A percentile compares a stretch with the other conserved stretches of the same genome.
Conservation (phyloP, 2,329 filamentous ascomycete species). For the Apiospora rasikravindrae region DNA sequence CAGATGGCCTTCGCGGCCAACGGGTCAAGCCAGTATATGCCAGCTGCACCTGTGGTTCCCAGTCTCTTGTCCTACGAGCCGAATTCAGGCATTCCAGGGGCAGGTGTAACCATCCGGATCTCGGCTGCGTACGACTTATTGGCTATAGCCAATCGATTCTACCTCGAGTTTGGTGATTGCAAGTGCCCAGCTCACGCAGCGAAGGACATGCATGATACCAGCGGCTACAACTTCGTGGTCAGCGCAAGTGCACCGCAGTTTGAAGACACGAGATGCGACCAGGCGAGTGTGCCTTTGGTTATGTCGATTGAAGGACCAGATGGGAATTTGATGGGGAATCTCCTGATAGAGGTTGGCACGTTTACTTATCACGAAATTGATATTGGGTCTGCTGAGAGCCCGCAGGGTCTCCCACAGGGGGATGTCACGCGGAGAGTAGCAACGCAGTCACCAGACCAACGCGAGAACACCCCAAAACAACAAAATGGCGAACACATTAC, state of each 20-base stretch:
- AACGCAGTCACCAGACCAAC: slow-evolving; percentile 50
- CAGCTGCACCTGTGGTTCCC: slow-evolving; percentile 62
- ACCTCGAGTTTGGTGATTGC: slow-evolving; percentile 78
- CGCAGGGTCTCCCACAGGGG: slow-evolving; percentile 40
- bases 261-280: slow-evolving; percentile 55
- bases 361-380: slow-evolving; percentile 51
- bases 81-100: slow-evolving; percentile 69
- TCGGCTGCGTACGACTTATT: slow-evolving; percentile 76
- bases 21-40: slow-evolving; percentile 70
- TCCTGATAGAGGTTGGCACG: slow-evolving; percentile 51
- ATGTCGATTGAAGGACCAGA: slow-evolving; percentile 54
- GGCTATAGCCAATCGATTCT: slow-evolving; percentile 64
- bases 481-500: slow-evolving; percentile 39
- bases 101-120: slow-evolving; percentile 75
- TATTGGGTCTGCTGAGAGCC: slow-evolving; percentile 39
- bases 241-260: slow-evolving; percentile 72
- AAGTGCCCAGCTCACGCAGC: slow-evolving; percentile 71
- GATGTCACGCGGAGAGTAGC: slow-evolving; percentile 46
- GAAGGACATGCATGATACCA: slow-evolving; percentile 61
- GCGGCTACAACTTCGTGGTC: slow-evolving; percentile 73
- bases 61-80: slow-evolving; percentile 75
- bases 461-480: slow-evolving; percentile 46
- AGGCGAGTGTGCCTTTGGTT: slow-evolving; percentile 59
- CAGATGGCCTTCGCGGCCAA: slow-evolving; percentile 65
- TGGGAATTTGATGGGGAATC: slow-evolving; percentile 52